Conservation (phyloP, 352 stramenopile species). For the Globisporangium spiculum region DNA sequence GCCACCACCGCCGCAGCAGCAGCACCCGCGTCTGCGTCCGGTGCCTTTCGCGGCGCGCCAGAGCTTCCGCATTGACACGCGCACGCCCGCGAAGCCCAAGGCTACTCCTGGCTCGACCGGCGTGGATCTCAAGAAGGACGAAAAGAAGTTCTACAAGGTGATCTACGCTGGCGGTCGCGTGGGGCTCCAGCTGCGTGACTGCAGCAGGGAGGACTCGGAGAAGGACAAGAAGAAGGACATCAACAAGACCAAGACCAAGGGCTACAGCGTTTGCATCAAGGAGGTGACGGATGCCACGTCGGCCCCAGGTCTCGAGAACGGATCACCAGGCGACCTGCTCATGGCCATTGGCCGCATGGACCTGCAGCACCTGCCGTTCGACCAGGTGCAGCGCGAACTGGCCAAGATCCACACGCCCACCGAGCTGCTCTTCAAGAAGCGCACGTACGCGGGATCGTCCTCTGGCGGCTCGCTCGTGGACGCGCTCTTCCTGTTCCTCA, state of each 20-base stretch:
- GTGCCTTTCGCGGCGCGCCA: conserved; percentile 32
- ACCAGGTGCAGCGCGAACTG: conserved; percentile 53
- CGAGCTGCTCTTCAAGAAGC: conserved; percentile 65
- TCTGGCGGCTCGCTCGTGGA: conserved; percentile 48
- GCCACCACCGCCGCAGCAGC: background rate
- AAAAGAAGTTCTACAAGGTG: conserved; percentile 66
- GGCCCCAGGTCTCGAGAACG: conserved; percentile 53
- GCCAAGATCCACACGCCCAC: conserved; percentile 40
- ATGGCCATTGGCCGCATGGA: conserved; percentile 67
- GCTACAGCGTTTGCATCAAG: conserved; percentile 60
- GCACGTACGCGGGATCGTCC: conserved; percentile 29
- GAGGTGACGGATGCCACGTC: conserved; percentile 47
- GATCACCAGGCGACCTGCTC: conserved; percentile 52
- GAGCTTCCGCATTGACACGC: conserved; percentile 54
- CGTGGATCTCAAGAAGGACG: conserved; percentile 29
- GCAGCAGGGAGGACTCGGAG: conserved; percentile 36
- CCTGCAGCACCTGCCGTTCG: conserved; percentile 60
- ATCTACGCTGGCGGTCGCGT: conserved; percentile 53
- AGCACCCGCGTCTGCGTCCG: conserved; percentile 18
- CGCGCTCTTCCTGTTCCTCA: conserved; percentile 64
- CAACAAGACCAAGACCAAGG: conserved; percentile 60
- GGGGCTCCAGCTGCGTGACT: conserved; percentile 44
- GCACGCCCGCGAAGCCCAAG: background rate
- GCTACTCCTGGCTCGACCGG: conserved; percentile 12
- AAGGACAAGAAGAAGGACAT: conserved; percentile 46